Conservation (phyloP, 192 early-diverging fungal genomes). For the Endogone sp. region DNA sequence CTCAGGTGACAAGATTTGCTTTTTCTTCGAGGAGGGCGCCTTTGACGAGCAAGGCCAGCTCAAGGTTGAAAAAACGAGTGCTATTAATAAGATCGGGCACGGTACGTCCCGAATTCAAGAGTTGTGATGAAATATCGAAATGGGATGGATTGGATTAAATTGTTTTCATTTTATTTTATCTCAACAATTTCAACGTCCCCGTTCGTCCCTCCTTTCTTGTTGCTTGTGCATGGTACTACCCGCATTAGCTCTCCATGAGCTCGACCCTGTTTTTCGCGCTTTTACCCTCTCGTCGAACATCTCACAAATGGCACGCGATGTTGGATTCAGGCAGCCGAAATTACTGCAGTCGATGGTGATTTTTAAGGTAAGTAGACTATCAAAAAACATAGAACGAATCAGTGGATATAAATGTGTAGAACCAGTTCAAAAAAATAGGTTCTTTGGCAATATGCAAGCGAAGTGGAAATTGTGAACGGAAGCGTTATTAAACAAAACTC, state of each 20-base stretch:
- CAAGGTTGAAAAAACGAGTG: slow-evolving; percentile 49
- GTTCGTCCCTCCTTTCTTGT: too few relatives aligned
- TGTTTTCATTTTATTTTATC: not conserved
- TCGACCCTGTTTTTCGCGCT: slow-evolving; percentile 70
- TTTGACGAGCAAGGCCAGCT: slow-evolving; percentile 64
- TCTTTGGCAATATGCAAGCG: too few relatives aligned
- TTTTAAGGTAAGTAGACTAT: slow-evolving; percentile 53
- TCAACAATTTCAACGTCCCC: not conserved
- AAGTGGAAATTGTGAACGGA: not conserved
- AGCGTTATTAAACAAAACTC: too few relatives aligned
- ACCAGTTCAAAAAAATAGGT: too few relatives aligned
- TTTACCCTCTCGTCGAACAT: slow-evolving; percentile 56
- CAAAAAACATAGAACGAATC: not conserved
- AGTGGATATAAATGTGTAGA: too few relatives aligned
- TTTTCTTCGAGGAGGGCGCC: slow-evolving; percentile 87
- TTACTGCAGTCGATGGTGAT: slow-evolving; percentile 93
- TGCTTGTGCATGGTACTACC: too few relatives aligned
- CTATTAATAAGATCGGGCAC: slow-evolving; percentile 93
- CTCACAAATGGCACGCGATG: slow-evolving; percentile 44
- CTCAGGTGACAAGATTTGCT: slow-evolving; percentile 79
- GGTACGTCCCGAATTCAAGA: slow-evolving; percentile 31
- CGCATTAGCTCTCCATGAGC: slow-evolving; percentile 77
- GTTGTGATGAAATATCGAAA: too few relatives aligned
- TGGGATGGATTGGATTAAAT: too few relatives aligned
- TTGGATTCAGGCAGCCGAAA: slow-evolving; percentile 68